phyloP scores from a whole-genome alignment of 2,329 filamentous ascomycete species.

The Dactylellina leptospora region DNA sequence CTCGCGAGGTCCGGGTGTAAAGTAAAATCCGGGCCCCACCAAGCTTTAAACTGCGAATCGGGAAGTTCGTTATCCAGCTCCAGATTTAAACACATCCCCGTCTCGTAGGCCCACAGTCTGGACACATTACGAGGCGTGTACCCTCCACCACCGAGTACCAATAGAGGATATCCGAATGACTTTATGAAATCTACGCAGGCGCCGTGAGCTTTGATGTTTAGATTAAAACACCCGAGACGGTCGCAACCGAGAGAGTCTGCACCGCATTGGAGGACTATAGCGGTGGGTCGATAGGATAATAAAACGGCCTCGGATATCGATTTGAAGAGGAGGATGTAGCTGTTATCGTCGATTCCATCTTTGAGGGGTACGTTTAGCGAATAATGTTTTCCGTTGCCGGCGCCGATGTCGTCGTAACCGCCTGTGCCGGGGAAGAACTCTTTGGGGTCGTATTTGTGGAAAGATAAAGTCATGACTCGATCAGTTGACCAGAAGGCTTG shows the following conservation, averaged over 20 bases:
- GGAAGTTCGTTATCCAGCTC: slow-evolving; percentile 76
- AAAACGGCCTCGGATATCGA: slow-evolving; percentile 74
- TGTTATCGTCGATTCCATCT: slow-evolving; percentile 73
- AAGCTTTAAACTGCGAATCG: slow-evolving; percentile 80
- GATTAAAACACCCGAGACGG: slow-evolving; percentile 73
- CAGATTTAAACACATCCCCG: slow-evolving; percentile 66
- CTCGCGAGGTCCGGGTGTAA: slow-evolving; percentile 90
- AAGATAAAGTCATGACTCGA: slow-evolving; percentile 75
- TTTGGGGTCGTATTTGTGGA: slow-evolving; percentile 72
- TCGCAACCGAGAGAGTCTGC: slow-evolving; percentile 74
- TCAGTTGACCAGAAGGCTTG: slow-evolving; percentile 77
- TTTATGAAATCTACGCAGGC: slow-evolving; percentile 76
- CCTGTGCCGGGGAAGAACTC: slow-evolving; percentile 77
- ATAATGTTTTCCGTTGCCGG: slow-evolving; percentile 73
- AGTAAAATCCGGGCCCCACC: slow-evolving; percentile 86
- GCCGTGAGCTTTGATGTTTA: slow-evolving; percentile 75
- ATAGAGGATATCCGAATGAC: slow-evolving; percentile 71
- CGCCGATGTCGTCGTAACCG: slow-evolving; percentile 74
- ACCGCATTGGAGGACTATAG: slow-evolving; percentile 74
- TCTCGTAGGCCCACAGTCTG: slow-evolving; percentile 76
- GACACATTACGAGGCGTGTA: slow-evolving; percentile 74
- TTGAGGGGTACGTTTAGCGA: slow-evolving; percentile 75
- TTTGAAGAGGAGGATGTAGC: slow-evolving; percentile 75
- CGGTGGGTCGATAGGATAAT: slow-evolving; percentile 74
- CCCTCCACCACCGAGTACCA: slow-evolving; percentile 73